Evolutionary conservation across 2,329 filamentous ascomycete species (phyloP).

Genomic region (Ceratocystis diversiconidia): DNA sequence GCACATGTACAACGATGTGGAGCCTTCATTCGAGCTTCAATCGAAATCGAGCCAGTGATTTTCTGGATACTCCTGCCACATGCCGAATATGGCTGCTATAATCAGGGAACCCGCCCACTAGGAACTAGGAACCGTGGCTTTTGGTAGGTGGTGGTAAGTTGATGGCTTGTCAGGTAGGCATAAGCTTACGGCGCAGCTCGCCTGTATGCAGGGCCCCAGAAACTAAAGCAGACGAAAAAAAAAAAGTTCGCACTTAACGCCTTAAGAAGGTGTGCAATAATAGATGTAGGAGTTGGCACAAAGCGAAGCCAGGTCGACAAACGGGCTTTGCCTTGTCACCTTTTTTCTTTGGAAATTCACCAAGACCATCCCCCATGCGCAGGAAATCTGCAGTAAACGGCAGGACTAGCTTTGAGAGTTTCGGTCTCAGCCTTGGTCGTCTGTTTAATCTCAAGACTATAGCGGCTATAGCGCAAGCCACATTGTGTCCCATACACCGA

Average conservation of each 20-base stretch:
- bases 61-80: not conserved
- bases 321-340: not conserved
- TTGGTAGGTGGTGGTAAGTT: not conserved
- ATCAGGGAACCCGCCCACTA: not conserved
- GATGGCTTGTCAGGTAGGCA: slow-evolving; percentile 1
- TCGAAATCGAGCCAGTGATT: not conserved
- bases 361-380: no score
- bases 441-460: not conserved
- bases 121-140: not conserved
- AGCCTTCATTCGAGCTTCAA: not conserved
- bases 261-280: no score
- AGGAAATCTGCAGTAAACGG: no score
- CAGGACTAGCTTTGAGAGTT: no score
- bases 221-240: not conserved
- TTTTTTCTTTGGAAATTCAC: not conserved
- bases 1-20: not conserved
- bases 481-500: not conserved
- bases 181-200: slow-evolving; percentile 4
- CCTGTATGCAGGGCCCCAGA: not conserved
- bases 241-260: not conserved
- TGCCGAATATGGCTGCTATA: not conserved
- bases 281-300: no score
- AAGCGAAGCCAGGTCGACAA: no score
- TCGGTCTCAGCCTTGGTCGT: no score
- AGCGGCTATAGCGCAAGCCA: not conserved